phyloP scores from a whole-genome alignment of 257 asterid genomes.

The Gentiana straminea region DNA sequence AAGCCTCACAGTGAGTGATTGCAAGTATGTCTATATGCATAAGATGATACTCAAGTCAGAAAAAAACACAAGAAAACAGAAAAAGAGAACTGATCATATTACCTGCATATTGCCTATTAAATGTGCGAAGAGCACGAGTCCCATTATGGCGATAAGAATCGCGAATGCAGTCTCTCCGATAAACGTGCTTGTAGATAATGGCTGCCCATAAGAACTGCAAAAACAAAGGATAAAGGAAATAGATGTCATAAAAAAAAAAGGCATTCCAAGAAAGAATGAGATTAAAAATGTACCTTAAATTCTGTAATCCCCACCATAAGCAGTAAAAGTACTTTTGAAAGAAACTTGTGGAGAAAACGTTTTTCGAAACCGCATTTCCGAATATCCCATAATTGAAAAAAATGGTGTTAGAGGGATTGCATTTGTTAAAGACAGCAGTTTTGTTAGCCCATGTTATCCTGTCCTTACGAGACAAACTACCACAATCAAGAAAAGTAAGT shows the following conservation, averaged over 20 bases:
- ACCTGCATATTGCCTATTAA: conserved; percentile 97
- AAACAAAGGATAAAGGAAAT: neutral
- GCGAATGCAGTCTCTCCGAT: conserved; percentile 75
- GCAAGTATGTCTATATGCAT: conserved; percentile 56
- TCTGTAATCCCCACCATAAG: conserved; percentile 92
- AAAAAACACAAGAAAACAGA: no score
- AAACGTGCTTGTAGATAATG: conserved; percentile 64
- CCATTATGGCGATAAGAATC: conserved; percentile 70
- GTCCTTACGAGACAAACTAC: conserved; percentile 31
- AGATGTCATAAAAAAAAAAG: neutral
- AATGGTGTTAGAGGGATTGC: conserved; percentile 42
- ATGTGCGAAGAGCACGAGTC: conserved; percentile 86
- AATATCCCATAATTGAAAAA: conserved; percentile 61
- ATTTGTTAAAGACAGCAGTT: conserved; percentile 45
- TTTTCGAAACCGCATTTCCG: conserved; percentile 51
- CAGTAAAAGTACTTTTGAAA: conserved; percentile 77
- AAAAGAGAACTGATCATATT: neutral
- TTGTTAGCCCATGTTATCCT: conserved; percentile 42
- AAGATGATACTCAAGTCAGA: neutral
- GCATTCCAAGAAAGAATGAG: neutral
- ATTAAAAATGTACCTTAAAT: conserved; percentile 43
- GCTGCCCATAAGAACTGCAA: conserved; percentile 78
- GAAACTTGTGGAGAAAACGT: conserved; percentile 55
- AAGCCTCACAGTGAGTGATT: conserved; percentile 83
- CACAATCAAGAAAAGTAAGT: conserved; percentile 59